These are phyloP conservation scores for Paragyromitra xinjiangensis DNA, from an alignment of 495 filamentous ascomycete genomes.

Conservation along the genomic window DNA sequence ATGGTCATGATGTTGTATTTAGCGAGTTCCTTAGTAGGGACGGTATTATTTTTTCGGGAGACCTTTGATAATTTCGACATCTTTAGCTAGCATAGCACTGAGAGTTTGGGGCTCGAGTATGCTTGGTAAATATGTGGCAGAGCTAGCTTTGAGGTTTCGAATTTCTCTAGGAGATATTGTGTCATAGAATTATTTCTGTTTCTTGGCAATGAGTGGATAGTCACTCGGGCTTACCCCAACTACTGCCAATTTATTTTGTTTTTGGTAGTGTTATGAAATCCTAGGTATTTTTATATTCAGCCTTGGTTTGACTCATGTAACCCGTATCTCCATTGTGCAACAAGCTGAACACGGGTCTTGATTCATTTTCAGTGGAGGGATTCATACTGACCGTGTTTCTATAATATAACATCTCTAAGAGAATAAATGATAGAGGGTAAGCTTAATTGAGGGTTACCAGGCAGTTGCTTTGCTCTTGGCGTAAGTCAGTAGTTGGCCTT, in stretches of 20 bases:
- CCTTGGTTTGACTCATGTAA: neutral
- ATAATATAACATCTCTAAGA: neutral
- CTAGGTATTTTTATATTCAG: neutral
- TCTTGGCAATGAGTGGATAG: neutral
- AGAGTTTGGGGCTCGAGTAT: neutral
- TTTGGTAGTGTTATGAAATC: too few relatives aligned
- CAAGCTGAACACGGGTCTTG: too few relatives aligned
- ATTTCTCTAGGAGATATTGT: neutral
- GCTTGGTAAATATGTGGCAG: neutral
- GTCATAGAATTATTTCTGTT: neutral
- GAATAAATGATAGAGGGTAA: too few relatives aligned
- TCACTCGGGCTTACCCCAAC: neutral
- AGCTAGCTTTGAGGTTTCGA: neutral
- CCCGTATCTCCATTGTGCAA: neutral
- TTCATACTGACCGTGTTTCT: too few relatives aligned
- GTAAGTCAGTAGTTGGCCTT: neutral
- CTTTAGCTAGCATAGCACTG: neutral
- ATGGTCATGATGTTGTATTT: constrained; percentile 1
- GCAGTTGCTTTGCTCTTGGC: neutral
- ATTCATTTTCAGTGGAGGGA: too few relatives aligned
- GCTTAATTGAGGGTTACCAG: too few relatives aligned
- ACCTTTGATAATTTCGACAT: neutral
- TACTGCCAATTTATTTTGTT: too few relatives aligned
- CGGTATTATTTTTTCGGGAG: neutral
- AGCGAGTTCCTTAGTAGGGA: too few relatives aligned